Evolutionary conservation across 129 eudicot species (phyloP), one percentile per base, ranked within the genome.

Genomic region (Escallonia rubra): DNA sequence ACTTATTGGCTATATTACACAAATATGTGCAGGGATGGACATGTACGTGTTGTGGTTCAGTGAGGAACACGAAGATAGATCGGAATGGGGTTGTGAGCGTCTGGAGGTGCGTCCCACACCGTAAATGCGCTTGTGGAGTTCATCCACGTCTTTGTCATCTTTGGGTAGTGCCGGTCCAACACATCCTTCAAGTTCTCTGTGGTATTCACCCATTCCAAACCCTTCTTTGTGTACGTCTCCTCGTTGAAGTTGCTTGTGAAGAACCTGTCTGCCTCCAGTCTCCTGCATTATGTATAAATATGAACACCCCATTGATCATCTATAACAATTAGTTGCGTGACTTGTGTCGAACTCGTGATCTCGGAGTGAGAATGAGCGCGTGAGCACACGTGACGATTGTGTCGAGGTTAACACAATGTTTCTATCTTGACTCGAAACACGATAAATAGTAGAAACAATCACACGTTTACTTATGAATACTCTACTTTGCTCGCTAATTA

Each of bases 161-260:
- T 85, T 0, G 95, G 85, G 56, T 72, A 80, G 12, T 83, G 89
- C 3, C 95, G 67, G 43, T 87, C 81, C 69, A 87, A 56, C 51
- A 87, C 89, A 67, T 87, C 89, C 70, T 83, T 87, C 57, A 87
- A 47, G 63, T 77, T 87, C 63, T 83, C 89, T 0, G 95, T 87
- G 2, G 67, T 83, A 72, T 83, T 87, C 34, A 87, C 85, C 94
- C 94, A 87, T 65, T 83, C 81, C 3, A 87, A 16, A 6, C 94
- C 94, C 60, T 75, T 83, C 74, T 83, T 78, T 13, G 94, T 87
- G 81, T 87, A 87, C 6, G 72, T 78, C 6, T 78, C 75, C 68
- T 80, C 89, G 4, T 78, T 87, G 67, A 72, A 87, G 60, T 83
- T 70, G 54, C 78, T 82, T 1, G 92, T 86, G 64, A 86, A 86